These are phyloP conservation scores for Mucor indicus DNA, from an alignment of 371 early-diverging fungal genomes.

Conservation along the genomic window DNA sequence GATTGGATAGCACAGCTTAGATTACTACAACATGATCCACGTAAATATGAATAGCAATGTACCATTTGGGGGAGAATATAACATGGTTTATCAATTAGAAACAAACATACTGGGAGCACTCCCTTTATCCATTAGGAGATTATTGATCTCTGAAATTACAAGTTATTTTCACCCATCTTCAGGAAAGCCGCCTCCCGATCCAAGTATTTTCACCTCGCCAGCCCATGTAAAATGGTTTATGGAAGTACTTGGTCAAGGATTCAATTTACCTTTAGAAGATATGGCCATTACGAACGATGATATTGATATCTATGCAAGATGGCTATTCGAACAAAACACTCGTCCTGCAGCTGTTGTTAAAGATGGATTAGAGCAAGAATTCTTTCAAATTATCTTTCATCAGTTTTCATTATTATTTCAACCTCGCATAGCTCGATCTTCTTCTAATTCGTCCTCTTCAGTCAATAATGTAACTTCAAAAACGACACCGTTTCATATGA, in stretches of 20 bases:
- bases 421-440: constrained; percentile 39
- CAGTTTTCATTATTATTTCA: constrained; percentile 74
- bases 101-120: constrained; percentile 63
- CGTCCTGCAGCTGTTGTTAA: constrained; percentile 61
- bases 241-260: constrained; percentile 83
- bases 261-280: constrained; percentile 76
- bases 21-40: constrained; percentile 64
- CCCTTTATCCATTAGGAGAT: constrained; percentile 62
- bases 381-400: constrained; percentile 66
- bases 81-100: constrained; percentile 47
- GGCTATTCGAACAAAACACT: constrained; percentile 68
- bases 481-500: constrained; percentile 13
- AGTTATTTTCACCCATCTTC: constrained; percentile 47
- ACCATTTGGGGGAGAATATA: neutral
- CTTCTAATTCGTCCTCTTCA: neutral
- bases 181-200: constrained; percentile 43
- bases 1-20: constrained; percentile 68
- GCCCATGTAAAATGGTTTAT: constrained; percentile 82
- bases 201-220: constrained; percentile 55
- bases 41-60: constrained; percentile 31
- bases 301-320: constrained; percentile 67
- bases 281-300: constrained; percentile 63
- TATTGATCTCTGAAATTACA: constrained; percentile 64
- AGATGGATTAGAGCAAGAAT: constrained; percentile 42
- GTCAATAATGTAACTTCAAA: neutral